These are phyloP conservation scores for Mycena indigotica DNA, from an alignment of 768 basidiomycete genomes.

Conservation along the genomic window DNA sequence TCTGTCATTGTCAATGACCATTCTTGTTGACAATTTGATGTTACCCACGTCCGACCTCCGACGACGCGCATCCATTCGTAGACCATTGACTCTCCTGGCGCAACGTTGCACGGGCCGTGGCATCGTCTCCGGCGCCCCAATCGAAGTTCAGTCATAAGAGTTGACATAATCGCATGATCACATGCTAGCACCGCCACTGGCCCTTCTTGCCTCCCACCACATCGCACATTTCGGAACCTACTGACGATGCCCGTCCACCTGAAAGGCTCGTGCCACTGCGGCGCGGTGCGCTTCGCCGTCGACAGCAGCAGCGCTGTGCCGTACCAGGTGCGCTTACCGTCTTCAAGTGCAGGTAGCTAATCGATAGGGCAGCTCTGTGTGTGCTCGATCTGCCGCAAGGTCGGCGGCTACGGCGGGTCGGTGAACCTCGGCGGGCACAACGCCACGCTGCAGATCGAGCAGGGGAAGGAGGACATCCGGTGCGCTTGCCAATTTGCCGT, in stretches of 20 bases:
- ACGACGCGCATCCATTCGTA: too few species aligned
- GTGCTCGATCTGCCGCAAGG: slow-evolving; percentile 74
- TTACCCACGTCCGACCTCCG: too few species aligned
- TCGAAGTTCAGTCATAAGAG: too few species aligned
- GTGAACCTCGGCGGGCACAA: slow-evolving; percentile 64
- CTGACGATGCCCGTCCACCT: slow-evolving; percentile 68
- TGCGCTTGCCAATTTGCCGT: slow-evolving; percentile 31
- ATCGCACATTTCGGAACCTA: too few species aligned
- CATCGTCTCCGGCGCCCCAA: too few species aligned
- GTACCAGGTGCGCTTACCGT: slow-evolving; percentile 50
- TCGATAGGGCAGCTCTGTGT: slow-evolving; percentile 48
- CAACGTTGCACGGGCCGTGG: too few species aligned
- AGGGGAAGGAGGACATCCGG: slow-evolving; percentile 59
- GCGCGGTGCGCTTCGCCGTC: slow-evolving; percentile 49
- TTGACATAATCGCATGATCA: too few species aligned
- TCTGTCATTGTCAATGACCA: too few species aligned
- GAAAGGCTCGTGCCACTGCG: slow-evolving; percentile 58
- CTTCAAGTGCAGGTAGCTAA: neutral
- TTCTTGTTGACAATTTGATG: too few species aligned
- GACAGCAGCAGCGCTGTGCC: slow-evolving; percentile 62
- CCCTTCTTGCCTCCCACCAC: too few species aligned
- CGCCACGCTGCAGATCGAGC: slow-evolving; percentile 51
- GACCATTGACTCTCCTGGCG: too few species aligned
- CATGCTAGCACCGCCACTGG: too few species aligned
- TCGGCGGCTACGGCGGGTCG: slow-evolving; percentile 64